These are phyloP conservation scores for Brassica balearica DNA, from an alignment of 441 rosid species.

Conservation along the genomic window DNA sequence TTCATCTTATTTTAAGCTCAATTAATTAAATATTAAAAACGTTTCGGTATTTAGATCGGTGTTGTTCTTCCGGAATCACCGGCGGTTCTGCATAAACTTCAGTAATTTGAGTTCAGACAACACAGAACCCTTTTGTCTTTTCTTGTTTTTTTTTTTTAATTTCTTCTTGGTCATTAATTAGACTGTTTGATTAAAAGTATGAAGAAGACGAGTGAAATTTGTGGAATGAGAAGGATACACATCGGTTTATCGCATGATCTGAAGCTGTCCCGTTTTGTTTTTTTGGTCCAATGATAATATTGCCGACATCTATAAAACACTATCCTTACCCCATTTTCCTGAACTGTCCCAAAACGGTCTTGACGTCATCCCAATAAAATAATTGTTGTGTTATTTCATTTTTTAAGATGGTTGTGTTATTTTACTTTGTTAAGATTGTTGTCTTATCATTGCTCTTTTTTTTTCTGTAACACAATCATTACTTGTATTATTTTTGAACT, in stretches of 20 bases:
- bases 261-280: slow-evolving; percentile 28
- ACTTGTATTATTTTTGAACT: no score
- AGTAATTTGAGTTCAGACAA: slow-evolving; percentile 20
- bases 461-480: no score
- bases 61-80: slow-evolving; percentile 30
- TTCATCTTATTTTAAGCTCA: background rate
- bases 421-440: no score
- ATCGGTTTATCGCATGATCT: slow-evolving; percentile 44
- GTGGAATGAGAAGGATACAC: slow-evolving; percentile 44
- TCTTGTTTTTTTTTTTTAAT: background rate
- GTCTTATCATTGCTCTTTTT: no score
- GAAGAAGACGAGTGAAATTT: slow-evolving; percentile 5
- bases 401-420: no score
- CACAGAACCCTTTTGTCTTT: background rate
- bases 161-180: slow-evolving; percentile 23
- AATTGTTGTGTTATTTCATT: no score
- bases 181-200: background rate
- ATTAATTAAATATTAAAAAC: background rate
- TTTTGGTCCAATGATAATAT: slow-evolving; percentile 43
- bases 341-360: slow-evolving; percentile 41
- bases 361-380: slow-evolving; percentile 8
- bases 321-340: slow-evolving; percentile 32
- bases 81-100: slow-evolving; percentile 34
- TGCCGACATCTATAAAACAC: slow-evolving; percentile 42
- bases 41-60: background rate